phyloP scores from a whole-genome alignment of 2,329 filamentous ascomycete genomes.

The Scedosporium boydii region DNA sequence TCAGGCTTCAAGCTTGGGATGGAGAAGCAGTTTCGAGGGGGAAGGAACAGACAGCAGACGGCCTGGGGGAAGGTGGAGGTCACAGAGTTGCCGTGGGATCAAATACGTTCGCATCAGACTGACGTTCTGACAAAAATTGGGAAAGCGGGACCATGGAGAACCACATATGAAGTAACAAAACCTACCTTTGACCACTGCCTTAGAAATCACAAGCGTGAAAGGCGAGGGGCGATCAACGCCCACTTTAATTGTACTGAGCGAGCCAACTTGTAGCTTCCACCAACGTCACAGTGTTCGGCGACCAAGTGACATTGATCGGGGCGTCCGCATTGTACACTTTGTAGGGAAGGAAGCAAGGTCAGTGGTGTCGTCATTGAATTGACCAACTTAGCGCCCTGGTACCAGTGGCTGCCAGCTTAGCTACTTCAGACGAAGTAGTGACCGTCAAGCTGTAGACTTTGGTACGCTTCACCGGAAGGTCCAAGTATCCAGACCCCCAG shows the following conservation, averaged over 20 bases:
- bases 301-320: too few species aligned
- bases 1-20: neutral
- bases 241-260: too few species aligned
- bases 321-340: too few species aligned
- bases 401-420: neutral
- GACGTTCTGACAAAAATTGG: neutral
- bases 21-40: neutral
- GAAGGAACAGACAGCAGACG: neutral
- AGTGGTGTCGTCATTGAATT: neutral
- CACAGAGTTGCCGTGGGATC: neutral
- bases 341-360: neutral
- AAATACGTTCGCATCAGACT: conserved; percentile 1
- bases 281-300: too few species aligned
- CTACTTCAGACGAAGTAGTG: too few species aligned
- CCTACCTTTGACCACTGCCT: too few species aligned
- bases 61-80: neutral
- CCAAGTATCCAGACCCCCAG: neutral
- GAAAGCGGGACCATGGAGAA: neutral
- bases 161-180: neutral
- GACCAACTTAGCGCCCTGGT: neutral
- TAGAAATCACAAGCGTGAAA: too few species aligned
- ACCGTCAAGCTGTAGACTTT: too few species aligned
- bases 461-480: too few species aligned
- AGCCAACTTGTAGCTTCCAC: too few species aligned
- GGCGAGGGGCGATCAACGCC: too few species aligned